Evolutionary conservation across 1,284 basidiomycete genomes (phyloP).

Genomic region (Microbotryum saponariae): DNA sequence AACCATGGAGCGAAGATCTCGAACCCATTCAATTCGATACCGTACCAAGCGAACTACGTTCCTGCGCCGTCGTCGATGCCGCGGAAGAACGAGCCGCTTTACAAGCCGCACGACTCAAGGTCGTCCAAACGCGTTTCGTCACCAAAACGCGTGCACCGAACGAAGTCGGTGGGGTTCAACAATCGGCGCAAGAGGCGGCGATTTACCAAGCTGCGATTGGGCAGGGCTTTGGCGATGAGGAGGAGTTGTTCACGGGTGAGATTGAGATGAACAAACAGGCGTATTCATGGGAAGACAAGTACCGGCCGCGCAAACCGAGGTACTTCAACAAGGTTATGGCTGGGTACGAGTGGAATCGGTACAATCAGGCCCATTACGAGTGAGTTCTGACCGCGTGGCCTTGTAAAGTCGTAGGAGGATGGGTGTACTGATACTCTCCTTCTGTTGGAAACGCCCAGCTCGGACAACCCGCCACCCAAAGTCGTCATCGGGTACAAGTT

Average conservation of each 20-base stretch:
- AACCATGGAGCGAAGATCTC: slow-evolving; percentile 73
- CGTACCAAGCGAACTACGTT: slow-evolving; percentile 64
- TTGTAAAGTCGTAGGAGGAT: neutral
- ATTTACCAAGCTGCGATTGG: slow-evolving; percentile 56
- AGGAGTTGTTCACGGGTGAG: slow-evolving; percentile 81
- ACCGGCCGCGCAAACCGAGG: slow-evolving; percentile 92
- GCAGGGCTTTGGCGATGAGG: slow-evolving; percentile 86
- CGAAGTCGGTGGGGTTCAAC: slow-evolving; percentile 7
- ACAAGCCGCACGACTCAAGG: slow-evolving; percentile 60
- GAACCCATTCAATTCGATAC: slow-evolving; percentile 64
- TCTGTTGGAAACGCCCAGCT: slow-evolving; percentile 46
- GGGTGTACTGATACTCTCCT: slow-evolving; percentile 7
- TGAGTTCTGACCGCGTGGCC: slow-evolving; percentile 46
- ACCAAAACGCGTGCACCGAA: slow-evolving; percentile 49
- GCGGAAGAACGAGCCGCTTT: slow-evolving; percentile 59
- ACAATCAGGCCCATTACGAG: slow-evolving; percentile 98
- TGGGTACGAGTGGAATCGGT: slow-evolving; percentile 99
- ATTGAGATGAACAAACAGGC: slow-evolving; percentile 71
- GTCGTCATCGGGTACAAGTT: slow-evolving; percentile 98
- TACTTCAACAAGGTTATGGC: slow-evolving; percentile 99
- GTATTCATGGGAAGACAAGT: slow-evolving; percentile 99
- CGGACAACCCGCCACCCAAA: slow-evolving; percentile 93
- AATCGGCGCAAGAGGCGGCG: slow-evolving; percentile 23
- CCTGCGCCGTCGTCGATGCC: slow-evolving; percentile 65
- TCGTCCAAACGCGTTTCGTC: slow-evolving; percentile 75